A percentile compares a stretch with the other conserved stretches of the same genome.
Evolutionary conservation across 2,329 filamentous ascomycete genomes (phyloP).

Genomic region (Amauroascus niger): DNA sequence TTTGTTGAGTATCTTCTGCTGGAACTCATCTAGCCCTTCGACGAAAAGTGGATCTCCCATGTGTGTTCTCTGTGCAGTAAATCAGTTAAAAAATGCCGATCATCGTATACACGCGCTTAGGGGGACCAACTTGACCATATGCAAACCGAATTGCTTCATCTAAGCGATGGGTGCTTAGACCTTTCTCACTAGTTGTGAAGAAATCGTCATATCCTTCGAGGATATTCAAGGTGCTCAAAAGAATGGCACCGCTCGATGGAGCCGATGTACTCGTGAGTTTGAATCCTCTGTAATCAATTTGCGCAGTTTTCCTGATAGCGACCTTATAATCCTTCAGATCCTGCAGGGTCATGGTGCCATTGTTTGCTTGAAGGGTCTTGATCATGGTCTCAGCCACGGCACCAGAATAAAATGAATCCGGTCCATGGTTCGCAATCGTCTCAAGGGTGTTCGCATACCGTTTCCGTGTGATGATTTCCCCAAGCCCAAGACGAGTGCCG

Average conservation of each 20-base stretch:
- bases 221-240: slow-evolving; percentile 67
- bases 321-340: slow-evolving; percentile 67
- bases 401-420: slow-evolving; percentile 65
- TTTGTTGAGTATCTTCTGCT: slow-evolving; percentile 57
- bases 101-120: neutral
- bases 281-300: slow-evolving; percentile 59
- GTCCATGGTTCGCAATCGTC: slow-evolving; percentile 61
- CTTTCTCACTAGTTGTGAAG: slow-evolving; percentile 46
- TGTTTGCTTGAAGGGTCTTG: slow-evolving; percentile 53
- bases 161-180: slow-evolving; percentile 69
- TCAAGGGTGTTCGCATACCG: slow-evolving; percentile 74
- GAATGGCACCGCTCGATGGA: slow-evolving; percentile 68
- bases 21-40: slow-evolving; percentile 50
- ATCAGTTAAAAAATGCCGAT: neutral
- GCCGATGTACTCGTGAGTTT: slow-evolving; percentile 57
- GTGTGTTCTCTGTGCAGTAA: slow-evolving; percentile 48
- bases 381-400: slow-evolving; percentile 66
- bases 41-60: slow-evolving; percentile 78
- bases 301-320: slow-evolving; percentile 53
- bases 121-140: slow-evolving; percentile 50
- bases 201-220: slow-evolving; percentile 66
- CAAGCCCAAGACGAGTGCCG: slow-evolving; percentile 59
- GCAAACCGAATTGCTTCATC: slow-evolving; percentile 84
- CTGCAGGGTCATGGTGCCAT: slow-evolving; percentile 76
- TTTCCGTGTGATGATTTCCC: slow-evolving; percentile 69